phyloP scores from a whole-genome alignment of 192 early-diverging fungal species.

The Ambispora gerdemannii region DNA sequence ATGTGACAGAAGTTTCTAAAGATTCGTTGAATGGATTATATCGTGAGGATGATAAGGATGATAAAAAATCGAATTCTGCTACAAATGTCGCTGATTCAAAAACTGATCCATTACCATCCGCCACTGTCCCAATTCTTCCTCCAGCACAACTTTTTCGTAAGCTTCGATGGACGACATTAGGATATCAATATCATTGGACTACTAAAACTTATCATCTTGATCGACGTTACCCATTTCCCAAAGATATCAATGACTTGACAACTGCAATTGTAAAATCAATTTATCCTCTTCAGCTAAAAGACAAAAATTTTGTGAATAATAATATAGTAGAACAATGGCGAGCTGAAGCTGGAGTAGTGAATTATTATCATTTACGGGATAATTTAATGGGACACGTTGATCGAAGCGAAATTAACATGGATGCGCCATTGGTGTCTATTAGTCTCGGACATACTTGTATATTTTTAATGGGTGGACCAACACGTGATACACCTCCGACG shows the following conservation, averaged over 20 bases:
- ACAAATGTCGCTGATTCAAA: slow-evolving; percentile 27
- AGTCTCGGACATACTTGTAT: slow-evolving; percentile 76
- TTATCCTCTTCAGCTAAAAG: slow-evolving; percentile 39
- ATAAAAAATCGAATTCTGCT: too few species aligned
- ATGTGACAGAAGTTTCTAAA: too few species aligned
- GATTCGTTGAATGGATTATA: too few species aligned
- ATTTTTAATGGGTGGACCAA: slow-evolving; percentile 75
- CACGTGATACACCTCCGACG: slow-evolving; percentile 64
- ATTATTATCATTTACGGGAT: slow-evolving; percentile 84
- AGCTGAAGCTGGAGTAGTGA: slow-evolving; percentile 90
- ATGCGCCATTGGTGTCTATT: slow-evolving; percentile 78
- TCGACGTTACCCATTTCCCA: slow-evolving; percentile 65
- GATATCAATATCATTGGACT: slow-evolving; percentile 79
- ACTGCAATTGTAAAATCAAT: slow-evolving; percentile 64
- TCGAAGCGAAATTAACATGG: slow-evolving; percentile 80
- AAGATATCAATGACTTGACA: slow-evolving; percentile 56
- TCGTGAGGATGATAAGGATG: too few species aligned
- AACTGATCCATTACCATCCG: slow-evolving; percentile 37
- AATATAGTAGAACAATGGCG: slow-evolving; percentile 58
- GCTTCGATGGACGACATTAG: slow-evolving; percentile 73
- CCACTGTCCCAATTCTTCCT: slow-evolving; percentile 37
- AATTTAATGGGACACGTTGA: slow-evolving; percentile 92
- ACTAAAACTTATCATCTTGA: slow-evolving; percentile 77
- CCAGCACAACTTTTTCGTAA: slow-evolving; percentile 46
- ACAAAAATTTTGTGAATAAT: slow-evolving; percentile 41